Evolutionary conservation across 1,284 basidiomycete genomes (phyloP).

Genomic region (Neotropicomus parvogracilis): DNA sequence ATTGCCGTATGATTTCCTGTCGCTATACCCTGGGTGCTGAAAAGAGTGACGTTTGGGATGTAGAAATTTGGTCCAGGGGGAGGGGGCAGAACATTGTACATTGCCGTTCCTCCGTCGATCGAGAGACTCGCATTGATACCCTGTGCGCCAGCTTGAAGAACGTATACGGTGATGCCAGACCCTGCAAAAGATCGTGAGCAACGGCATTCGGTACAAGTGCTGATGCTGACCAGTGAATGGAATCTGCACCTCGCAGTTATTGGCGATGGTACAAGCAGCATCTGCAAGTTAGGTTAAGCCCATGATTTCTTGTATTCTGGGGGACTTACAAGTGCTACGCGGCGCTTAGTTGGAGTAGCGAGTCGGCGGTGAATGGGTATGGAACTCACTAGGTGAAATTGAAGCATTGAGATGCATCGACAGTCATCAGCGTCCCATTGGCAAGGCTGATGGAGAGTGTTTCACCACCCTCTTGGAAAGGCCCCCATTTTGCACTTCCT

Average conservation of each 20-base stretch:
- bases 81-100: conserved; percentile 5
- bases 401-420: conserved; percentile 20
- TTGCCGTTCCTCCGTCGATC: conserved; percentile 12
- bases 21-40: conserved; percentile 12
- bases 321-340: conserved; percentile 12
- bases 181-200: conserved; percentile 13
- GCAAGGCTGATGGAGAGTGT: conserved; percentile 10
- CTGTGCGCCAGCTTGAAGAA: conserved; percentile 18
- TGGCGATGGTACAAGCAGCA: conserved; percentile 11
- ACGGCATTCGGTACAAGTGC: neutral
- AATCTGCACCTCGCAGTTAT: conserved; percentile 19
- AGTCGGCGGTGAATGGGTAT: too few species aligned
- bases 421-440: conserved; percentile 15
- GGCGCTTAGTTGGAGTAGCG: neutral
- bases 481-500: conserved; percentile 12
- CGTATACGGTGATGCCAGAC: conserved; percentile 19
- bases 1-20: conserved; percentile 16
- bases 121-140: conserved; percentile 17
- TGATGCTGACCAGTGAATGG: conserved; percentile 15
- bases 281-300: conserved; percentile 3
- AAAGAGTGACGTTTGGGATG: conserved; percentile 16
- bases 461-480: conserved; percentile 11
- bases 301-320: neutral
- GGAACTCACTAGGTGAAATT: conserved; percentile 19
- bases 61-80: conserved; percentile 12